Base-by-base conservation (phyloP, 208 protist species). In the Endotrypanum monterogeii region DNA sequence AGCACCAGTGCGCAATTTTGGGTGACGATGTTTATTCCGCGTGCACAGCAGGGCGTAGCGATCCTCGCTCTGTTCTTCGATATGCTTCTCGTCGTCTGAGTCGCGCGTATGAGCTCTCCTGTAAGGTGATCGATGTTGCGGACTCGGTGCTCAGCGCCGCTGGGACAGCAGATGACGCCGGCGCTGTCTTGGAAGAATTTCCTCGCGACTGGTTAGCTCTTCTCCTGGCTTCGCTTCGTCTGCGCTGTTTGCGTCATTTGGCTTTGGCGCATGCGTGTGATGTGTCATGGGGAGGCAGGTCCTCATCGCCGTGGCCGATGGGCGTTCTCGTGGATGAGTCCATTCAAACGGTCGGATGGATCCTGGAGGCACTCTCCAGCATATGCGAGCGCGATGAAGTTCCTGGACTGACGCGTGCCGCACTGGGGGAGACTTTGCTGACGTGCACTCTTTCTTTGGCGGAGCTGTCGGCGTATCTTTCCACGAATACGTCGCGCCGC, bases 221-320 rank as follows among this genome's bases (percentile, higher is more conserved):
- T 55, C 30, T 78, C 41, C 58, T 72, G 9, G 57, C 71, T 39
- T 70, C 67, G 48, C 71, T 88, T 39, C 67, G 72, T 12, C 75
- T 83, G 65, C 71, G 80, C 12, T 50, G 67, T 52, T 69, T 86
- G 68, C 78, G 81, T 1, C 81, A 89, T 70, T 5, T 75, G 46
- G 70, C 74, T 6, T 30, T 85, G 35, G 74, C 67, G 11, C 25
- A 52, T 32, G 62, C 72, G 25, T 70, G 52, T 41, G 58, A 28
- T 1, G 25, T 23, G 9, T 46, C 39, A 0, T 39, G 23, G 30
- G 11, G 12, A n/a, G 32, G 5, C 20, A 16, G 25, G 58, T 23
- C 14, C 18, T 35, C 39, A n/a, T 46, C 25, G 8, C 1, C 58
- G 25, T 56, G 30, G 32, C 37, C 61, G 55, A 54, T 71, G 67